phyloP scores from a whole-genome alignment of 2,329 filamentous ascomycete species.

The Penicillium olsonii region DNA sequence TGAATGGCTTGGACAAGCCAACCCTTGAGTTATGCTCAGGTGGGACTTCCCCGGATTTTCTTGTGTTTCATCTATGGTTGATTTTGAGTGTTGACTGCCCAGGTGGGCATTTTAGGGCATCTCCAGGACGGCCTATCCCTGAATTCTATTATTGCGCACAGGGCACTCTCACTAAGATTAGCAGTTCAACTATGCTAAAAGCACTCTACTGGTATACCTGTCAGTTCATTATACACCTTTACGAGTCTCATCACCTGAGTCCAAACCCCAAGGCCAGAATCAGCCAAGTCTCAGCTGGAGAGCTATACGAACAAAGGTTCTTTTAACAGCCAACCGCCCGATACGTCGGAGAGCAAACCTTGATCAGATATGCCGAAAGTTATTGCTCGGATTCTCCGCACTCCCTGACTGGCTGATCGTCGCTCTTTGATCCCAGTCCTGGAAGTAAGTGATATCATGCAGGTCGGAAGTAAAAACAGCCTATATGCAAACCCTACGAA shows the following conservation, averaged over 20 bases:
- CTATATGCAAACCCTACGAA: background rate
- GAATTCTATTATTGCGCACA: too few species aligned
- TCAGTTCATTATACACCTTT: background rate
- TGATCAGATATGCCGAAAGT: constrained; percentile 1
- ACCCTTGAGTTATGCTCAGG: too few species aligned
- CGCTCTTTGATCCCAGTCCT: background rate
- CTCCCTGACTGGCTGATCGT: background rate
- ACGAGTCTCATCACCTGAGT: background rate
- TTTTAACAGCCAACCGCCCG: background rate
- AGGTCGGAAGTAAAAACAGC: background rate
- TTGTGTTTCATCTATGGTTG: too few species aligned
- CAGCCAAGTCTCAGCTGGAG: background rate
- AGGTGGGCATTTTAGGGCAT: too few species aligned
- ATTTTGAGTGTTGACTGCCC: too few species aligned
- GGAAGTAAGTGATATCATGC: background rate
- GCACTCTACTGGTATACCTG: background rate
- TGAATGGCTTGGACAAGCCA: background rate
- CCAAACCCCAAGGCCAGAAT: background rate
- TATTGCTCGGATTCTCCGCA: background rate
- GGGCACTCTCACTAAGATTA: too few species aligned
- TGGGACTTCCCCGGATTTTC: too few species aligned
- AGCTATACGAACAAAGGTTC: background rate
- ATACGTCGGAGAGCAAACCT: background rate
- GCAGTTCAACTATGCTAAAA: too few species aligned
- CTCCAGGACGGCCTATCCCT: too few species aligned